Evolutionary conservation across 768 basidiomycete species (phyloP).

Genomic region (Leccinum broughii): DNA sequence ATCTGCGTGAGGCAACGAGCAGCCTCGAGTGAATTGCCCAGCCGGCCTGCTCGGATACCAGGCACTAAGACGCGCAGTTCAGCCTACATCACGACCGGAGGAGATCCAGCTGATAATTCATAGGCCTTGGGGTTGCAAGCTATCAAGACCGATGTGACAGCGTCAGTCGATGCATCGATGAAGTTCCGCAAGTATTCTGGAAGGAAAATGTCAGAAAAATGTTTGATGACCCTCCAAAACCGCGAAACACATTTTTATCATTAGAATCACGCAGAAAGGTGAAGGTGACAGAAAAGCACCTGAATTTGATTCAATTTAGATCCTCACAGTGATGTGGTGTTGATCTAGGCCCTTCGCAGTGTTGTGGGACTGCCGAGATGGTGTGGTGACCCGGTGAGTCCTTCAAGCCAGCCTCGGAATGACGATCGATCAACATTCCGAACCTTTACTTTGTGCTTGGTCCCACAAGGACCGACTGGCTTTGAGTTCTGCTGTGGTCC

Average conservation of each 20-base stretch:
- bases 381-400: slow-evolving; percentile 18
- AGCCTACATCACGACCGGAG: neutral
- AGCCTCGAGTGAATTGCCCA: slow-evolving; percentile 2
- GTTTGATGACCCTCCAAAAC: slow-evolving; percentile 4
- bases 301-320: slow-evolving; percentile 17
- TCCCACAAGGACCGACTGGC: slow-evolving; percentile 14
- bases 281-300: slow-evolving; percentile 9
- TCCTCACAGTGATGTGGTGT: slow-evolving; percentile 1
- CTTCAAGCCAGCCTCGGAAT: slow-evolving; percentile 3
- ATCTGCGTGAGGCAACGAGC: slow-evolving; percentile 15
- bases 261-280: slow-evolving; percentile 9
- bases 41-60: neutral
- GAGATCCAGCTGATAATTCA: neutral
- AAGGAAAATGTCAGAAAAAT: slow-evolving; percentile 7
- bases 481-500: slow-evolving; percentile 9
- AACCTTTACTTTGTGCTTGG: slow-evolving; percentile 18
- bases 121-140: slow-evolving; percentile 1
- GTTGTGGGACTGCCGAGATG: slow-evolving; percentile 16
- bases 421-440: slow-evolving; percentile 19
- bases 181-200: slow-evolving; percentile 13
- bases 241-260: slow-evolving; percentile 3
- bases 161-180: neutral
- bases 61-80: neutral
- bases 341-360: slow-evolving; percentile 15
- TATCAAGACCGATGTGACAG: slow-evolving; percentile 9